These are phyloP conservation scores for Candolleomyces efflorescens DNA, from an alignment of 768 basidiomycete genomes.

Conservation along the genomic window DNA sequence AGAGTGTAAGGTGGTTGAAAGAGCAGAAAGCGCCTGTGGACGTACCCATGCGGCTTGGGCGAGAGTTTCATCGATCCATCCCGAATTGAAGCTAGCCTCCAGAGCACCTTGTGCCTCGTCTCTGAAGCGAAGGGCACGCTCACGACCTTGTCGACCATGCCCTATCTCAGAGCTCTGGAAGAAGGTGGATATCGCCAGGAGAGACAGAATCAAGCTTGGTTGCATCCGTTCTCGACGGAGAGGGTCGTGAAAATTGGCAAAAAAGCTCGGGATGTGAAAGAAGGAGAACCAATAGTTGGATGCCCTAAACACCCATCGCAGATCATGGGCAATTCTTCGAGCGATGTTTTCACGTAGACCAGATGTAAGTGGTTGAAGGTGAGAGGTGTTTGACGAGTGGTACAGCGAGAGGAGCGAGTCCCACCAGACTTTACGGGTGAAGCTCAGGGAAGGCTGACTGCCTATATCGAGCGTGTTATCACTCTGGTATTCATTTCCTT, in stretches of 20 bases:
- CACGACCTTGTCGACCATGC: constrained; percentile 44
- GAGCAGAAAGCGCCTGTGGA: constrained; percentile 3
- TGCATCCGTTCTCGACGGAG: constrained; percentile 51
- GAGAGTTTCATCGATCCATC: constrained; percentile 70
- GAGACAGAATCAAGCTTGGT: constrained; percentile 59
- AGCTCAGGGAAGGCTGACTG: constrained; percentile 59
- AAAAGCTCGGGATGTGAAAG: constrained; percentile 67
- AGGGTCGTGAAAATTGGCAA: constrained; percentile 55
- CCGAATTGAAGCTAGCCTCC: constrained; percentile 66
- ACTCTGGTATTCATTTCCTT: constrained; percentile 19
- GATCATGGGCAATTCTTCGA: constrained; percentile 45
- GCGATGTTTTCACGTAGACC: constrained; percentile 44
- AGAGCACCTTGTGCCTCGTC: constrained; percentile 68
- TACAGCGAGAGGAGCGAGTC: constrained; percentile 64
- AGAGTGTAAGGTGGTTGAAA: neutral
- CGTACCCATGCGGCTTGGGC: constrained; percentile 76
- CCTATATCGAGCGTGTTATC: constrained; percentile 29
- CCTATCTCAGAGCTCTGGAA: constrained; percentile 67
- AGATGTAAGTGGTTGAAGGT: constrained; percentile 28
- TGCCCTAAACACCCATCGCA: constrained; percentile 59
- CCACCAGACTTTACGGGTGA: constrained; percentile 76
- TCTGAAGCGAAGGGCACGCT: constrained; percentile 53
- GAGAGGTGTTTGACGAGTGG: constrained; percentile 28
- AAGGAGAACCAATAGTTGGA: constrained; percentile 75
- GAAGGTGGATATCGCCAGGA: constrained; percentile 63